Percentiles rank a stretch among this genome's conserved stretches.
These are phyloP conservation scores for Cafeteria roenbergensis DNA, from an alignment of 108 stramenopile species.

Conservation along the genomic window DNA sequence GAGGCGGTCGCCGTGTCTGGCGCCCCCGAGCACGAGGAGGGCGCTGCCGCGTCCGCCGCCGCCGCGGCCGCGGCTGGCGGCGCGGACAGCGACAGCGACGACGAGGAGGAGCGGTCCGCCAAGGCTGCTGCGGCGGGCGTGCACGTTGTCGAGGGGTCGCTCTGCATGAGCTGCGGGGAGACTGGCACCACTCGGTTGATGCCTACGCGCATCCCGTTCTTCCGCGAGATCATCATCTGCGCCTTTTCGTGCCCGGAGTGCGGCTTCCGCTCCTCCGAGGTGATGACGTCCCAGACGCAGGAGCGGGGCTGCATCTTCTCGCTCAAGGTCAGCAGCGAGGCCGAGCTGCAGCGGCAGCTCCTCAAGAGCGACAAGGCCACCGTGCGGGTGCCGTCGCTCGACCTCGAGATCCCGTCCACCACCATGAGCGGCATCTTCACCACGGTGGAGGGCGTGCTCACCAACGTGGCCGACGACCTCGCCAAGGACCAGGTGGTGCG, in stretches of 20 bases:
- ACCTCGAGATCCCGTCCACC: constrained; percentile 64
- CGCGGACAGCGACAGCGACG: too few relatives aligned
- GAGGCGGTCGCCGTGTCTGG: too few relatives aligned
- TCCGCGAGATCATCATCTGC: constrained; percentile 62
- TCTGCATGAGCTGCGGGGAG: constrained; percentile 47
- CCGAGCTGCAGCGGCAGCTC: constrained; percentile 58
- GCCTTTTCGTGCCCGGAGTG: constrained; percentile 52
- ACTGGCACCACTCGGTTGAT: constrained; percentile 51
- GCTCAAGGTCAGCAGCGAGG: constrained; percentile 20
- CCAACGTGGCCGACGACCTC: constrained; percentile 26
- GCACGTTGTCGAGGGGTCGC: too few relatives aligned
- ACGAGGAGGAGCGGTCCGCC: too few relatives aligned
- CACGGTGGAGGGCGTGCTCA: constrained; percentile 57
- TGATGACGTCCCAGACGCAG: constrained; percentile 59
- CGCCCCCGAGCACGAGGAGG: too few relatives aligned
- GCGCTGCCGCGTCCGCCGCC: too few relatives aligned
- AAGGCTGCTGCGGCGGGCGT: too few relatives aligned
- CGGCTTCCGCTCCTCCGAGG: constrained; percentile 36
- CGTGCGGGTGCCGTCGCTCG: constrained; percentile 39
- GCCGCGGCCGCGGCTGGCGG: too few relatives aligned
- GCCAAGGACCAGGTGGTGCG: constrained; percentile 18
- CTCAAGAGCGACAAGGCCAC: constrained; percentile 62
- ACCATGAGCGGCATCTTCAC: constrained; percentile 54
- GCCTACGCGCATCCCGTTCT: constrained; percentile 58
- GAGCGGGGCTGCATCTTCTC: constrained; percentile 40